Evolutionary conservation across 1,139 yeast species (phyloP).

Genomic region (Hyphopichia buzzinii): DNA sequence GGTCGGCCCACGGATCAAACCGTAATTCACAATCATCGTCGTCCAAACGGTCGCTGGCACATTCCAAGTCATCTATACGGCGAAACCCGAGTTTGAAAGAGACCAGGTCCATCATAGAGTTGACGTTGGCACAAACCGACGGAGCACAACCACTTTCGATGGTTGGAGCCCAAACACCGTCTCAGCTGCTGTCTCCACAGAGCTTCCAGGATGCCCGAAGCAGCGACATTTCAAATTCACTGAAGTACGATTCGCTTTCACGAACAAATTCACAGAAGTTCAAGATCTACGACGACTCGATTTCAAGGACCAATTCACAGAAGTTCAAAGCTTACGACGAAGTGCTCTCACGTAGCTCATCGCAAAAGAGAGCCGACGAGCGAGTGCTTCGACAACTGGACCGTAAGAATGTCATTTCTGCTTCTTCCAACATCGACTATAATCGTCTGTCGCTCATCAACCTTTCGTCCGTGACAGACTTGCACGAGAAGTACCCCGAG

Average conservation of each 20-base stretch:
- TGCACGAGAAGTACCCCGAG: slow-evolving; percentile 18
- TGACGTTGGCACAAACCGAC: slow-evolving; percentile 9
- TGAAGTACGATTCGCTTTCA: too few species aligned
- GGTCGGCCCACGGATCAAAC: slow-evolving; percentile 4
- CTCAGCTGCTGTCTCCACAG: slow-evolving; percentile 1
- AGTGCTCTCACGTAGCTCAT: too few species aligned
- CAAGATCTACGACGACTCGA: slow-evolving; percentile 12
- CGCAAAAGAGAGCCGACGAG: too few species aligned
- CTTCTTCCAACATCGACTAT: slow-evolving; percentile 17
- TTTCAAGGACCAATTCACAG: too few species aligned
- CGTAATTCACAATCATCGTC: slow-evolving; percentile 6
- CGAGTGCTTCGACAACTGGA: too few species aligned
- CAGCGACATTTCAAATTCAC: too few species aligned
- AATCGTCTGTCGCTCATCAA: slow-evolving; percentile 15
- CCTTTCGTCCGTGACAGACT: slow-evolving; percentile 12
- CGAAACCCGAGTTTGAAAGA: slow-evolving; percentile 3
- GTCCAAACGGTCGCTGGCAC: slow-evolving; percentile 5
- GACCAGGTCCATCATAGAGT: slow-evolving; percentile 8
- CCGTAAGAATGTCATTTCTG: slow-evolving; percentile 14
- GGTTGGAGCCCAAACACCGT: background rate
- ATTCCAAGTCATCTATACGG: slow-evolving; percentile 2
- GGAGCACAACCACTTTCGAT: slow-evolving; percentile 3
- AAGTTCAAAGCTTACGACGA: too few species aligned
- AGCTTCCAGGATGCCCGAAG: slow-evolving; percentile 3
- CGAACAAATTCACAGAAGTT: slow-evolving; percentile 13